phyloP scores from a whole-genome alignment of 73 alveolate genomes.

The Paramecium sexaurelia region DNA sequence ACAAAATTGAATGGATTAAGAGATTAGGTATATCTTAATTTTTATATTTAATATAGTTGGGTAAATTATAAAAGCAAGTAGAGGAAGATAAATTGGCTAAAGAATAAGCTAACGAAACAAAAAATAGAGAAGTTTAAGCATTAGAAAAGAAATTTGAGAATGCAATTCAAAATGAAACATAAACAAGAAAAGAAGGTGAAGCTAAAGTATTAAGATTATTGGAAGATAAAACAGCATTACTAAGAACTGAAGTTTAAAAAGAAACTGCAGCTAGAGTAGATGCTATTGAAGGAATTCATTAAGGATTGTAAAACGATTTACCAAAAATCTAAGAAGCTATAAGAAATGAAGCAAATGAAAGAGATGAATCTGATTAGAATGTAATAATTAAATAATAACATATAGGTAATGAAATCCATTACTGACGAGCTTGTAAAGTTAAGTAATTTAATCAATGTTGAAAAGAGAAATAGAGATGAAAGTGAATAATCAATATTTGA shows the following conservation, averaged over 20 bases:
- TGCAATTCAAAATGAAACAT: constrained; percentile 37
- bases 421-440: constrained; percentile 42
- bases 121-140: constrained; percentile 24
- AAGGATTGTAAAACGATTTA: constrained; percentile 50
- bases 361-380: constrained; percentile 60
- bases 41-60: not conserved
- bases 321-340: constrained; percentile 56
- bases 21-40: not conserved
- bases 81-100: constrained; percentile 49
- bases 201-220: constrained; percentile 6
- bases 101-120: constrained; percentile 21
- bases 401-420: constrained; percentile 55
- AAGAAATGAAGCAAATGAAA: constrained; percentile 31
- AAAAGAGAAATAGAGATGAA: constrained; percentile 55
- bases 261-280: constrained; percentile 45
- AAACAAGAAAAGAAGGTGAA: constrained; percentile 49
- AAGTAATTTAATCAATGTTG: constrained; percentile 1
- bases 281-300: constrained; percentile 40
- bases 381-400: not conserved
- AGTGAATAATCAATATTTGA: constrained; percentile 58
- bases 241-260: constrained; percentile 45
- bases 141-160: constrained; percentile 1
- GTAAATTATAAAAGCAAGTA: constrained; percentile 8
- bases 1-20: constrained; percentile 39
- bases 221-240: constrained; percentile 48